Conservation (phyloP, 371 early-diverging fungal genomes). For the Haplosporangium sp. region DNA sequence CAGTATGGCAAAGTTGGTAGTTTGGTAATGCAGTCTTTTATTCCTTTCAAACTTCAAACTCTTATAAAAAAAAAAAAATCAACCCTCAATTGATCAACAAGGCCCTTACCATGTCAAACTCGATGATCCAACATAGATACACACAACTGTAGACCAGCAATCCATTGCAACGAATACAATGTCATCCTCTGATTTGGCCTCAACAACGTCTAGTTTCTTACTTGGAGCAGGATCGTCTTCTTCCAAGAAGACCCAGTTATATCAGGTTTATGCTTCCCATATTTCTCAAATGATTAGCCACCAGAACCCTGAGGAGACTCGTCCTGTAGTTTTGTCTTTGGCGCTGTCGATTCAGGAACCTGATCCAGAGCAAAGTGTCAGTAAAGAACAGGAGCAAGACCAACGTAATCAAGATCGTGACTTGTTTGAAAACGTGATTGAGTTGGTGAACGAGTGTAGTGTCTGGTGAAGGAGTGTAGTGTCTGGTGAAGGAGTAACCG, state of each 20-base stretch:
- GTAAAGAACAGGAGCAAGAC: slow-evolving; percentile 20
- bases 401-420: slow-evolving; percentile 46
- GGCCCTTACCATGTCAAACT: neutral
- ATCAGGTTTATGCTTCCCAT: slow-evolving; percentile 74
- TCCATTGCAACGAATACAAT: slow-evolving; percentile 49
- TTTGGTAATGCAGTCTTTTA: slow-evolving; percentile 56
- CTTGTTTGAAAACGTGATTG: slow-evolving; percentile 51
- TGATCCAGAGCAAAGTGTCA: slow-evolving; percentile 35
- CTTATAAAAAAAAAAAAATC: too few species aligned
- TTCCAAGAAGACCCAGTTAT: slow-evolving; percentile 67
- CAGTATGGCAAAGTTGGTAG: slow-evolving; percentile 75
- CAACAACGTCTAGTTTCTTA: slow-evolving; percentile 65
- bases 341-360: slow-evolving; percentile 65
- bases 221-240: slow-evolving; percentile 62
- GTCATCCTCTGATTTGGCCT: slow-evolving; percentile 59
- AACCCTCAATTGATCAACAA: too few species aligned
- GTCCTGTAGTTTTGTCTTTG: slow-evolving; percentile 73
- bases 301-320: slow-evolving; percentile 70
- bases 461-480: slow-evolving; percentile 42
- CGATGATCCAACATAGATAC: slow-evolving; percentile 53
- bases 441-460: slow-evolving; percentile 51
- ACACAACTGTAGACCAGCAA: slow-evolving; percentile 60
- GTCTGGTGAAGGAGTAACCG: slow-evolving; percentile 37
- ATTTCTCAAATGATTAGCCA: slow-evolving; percentile 70
- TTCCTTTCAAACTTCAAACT: too few species aligned